phyloP scores from a whole-genome alignment of 1,284 basidiomycete species.

The Exobasidium rhododendri region DNA sequence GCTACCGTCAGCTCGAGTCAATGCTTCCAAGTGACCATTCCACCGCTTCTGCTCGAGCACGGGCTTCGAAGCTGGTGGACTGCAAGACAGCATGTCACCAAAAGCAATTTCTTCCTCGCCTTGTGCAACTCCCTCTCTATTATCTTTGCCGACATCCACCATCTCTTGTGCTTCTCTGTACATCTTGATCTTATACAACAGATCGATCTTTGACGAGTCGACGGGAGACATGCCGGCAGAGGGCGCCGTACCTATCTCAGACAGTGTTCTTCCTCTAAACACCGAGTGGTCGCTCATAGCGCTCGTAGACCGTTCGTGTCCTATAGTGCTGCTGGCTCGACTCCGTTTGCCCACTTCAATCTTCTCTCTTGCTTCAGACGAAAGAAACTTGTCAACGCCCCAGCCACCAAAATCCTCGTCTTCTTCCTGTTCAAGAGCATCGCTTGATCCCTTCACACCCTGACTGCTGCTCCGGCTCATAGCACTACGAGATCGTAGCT shows the following conservation, averaged over 20 bases:
- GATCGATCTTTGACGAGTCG: slow-evolving; percentile 22
- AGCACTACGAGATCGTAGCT: slow-evolving; percentile 9
- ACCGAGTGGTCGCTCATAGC: background rate
- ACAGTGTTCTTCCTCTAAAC: background rate
- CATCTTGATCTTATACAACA: slow-evolving; percentile 44
- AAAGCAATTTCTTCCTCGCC: background rate
- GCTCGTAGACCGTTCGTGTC: slow-evolving; percentile 2
- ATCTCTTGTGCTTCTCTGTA: slow-evolving; percentile 46
- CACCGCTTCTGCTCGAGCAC: background rate
- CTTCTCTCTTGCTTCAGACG: slow-evolving; percentile 30
- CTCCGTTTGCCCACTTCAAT: slow-evolving; percentile 26
- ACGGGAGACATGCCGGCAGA: background rate
- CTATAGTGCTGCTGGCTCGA: slow-evolving; percentile 23
- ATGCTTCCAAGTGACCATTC: background rate
- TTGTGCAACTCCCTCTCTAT: slow-evolving; percentile 13
- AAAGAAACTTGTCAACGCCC: slow-evolving; percentile 48
- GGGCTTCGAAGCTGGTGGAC: background rate
- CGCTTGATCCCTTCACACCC: background rate
- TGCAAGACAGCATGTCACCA: background rate
- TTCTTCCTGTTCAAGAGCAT: slow-evolving; percentile 14
- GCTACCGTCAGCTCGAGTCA: background rate
- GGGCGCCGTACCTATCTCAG: background rate
- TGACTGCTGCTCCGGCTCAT: background rate
- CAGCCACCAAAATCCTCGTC: slow-evolving; percentile 33
- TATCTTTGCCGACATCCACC: slow-evolving; percentile 31